Conservation (phyloP, 2,329 filamentous ascomycete species). For the Diaporthe sp. region DNA sequence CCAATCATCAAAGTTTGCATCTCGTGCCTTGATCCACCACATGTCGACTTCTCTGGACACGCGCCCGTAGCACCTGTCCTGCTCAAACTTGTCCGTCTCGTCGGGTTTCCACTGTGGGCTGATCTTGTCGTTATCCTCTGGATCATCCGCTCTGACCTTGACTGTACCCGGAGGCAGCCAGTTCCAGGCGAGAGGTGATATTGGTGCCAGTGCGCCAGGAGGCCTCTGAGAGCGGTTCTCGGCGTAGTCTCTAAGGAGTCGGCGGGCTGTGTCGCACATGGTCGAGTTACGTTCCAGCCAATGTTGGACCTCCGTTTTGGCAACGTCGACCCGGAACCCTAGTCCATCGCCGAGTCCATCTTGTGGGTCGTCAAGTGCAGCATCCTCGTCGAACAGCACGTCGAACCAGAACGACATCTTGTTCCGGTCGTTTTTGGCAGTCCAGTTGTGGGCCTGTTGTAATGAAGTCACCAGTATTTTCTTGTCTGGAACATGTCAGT, state of each 20-base stretch:
- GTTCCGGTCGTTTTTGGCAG: conserved; percentile 74
- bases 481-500: conserved; percentile 60
- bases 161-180: conserved; percentile 58
- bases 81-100: conserved; percentile 66
- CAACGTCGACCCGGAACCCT: conserved; percentile 64
- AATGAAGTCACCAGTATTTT: conserved; percentile 73
- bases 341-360: conserved; percentile 63
- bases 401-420: conserved; percentile 78
- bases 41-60: conserved; percentile 73
- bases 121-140: conserved; percentile 51
- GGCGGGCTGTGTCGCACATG: conserved; percentile 66
- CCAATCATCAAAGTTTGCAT: conserved; percentile 70
- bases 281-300: conserved; percentile 71
- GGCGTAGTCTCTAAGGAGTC: conserved; percentile 66
- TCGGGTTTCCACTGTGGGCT: conserved; percentile 62
- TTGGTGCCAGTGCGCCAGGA: conserved; percentile 60
- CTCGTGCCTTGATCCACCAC: conserved; percentile 72
- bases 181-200: conserved; percentile 65
- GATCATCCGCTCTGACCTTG: conserved; percentile 49
- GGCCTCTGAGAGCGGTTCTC: conserved; percentile 59
- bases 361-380: conserved; percentile 57
- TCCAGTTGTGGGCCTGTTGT: conserved; percentile 77
- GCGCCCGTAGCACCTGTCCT: conserved; percentile 67
- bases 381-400: conserved; percentile 70
- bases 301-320: conserved; percentile 70